Evolutionary conservation across 2,329 filamentous ascomycete species (phyloP), one percentile per base, ranked within the genome.

Genomic region (Apiospora marii): DNA sequence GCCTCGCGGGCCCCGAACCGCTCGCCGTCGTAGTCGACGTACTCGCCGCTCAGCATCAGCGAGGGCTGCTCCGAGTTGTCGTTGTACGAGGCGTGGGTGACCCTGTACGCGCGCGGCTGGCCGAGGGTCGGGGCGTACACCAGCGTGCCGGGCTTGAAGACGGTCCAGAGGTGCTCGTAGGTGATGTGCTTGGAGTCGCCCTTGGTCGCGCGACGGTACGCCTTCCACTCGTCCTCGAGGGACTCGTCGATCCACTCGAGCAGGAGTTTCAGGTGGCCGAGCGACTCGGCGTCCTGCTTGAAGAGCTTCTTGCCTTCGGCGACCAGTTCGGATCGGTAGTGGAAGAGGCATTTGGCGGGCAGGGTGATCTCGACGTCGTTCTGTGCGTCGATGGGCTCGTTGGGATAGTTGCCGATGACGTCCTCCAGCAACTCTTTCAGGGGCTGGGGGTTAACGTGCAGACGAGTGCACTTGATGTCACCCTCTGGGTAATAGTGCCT

Each of bases 1-100:
- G 70, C 71, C 19, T 70, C 74, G 3, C 79, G 76, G 4, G 74
- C 74, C 10, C 81, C 81, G 6, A 83, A 76, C n/a, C 71, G 74
- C 53, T 82, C 79, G n/a, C 82, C 82, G 68, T 83, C 80, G 48
- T 79, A 83, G 74, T 83, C 82, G 44, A 81, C 76, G 67, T 78
- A 82, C 2, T 73, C 43, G 6, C 76, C 73, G 4, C 73, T 70
- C 27, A 83, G 72, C 22, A 75, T 73, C 10, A 82, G 75, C 2
- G 74, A 72, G 1, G 77, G 76, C 10, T 72, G 37, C 19, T 76
- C 74, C 51, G 82, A 81, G 70, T 75, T 76, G 75, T 76, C 78
- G 41, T 75, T 77, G 12, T 72, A 64, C n/a, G 24, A 46, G 14
- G 22, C 41, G 7, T 68, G 27, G 14, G 13, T 48, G 12, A 82